phyloP scores from a whole-genome alignment of 129 eudicot species.

The Glebionis coronaria region DNA sequence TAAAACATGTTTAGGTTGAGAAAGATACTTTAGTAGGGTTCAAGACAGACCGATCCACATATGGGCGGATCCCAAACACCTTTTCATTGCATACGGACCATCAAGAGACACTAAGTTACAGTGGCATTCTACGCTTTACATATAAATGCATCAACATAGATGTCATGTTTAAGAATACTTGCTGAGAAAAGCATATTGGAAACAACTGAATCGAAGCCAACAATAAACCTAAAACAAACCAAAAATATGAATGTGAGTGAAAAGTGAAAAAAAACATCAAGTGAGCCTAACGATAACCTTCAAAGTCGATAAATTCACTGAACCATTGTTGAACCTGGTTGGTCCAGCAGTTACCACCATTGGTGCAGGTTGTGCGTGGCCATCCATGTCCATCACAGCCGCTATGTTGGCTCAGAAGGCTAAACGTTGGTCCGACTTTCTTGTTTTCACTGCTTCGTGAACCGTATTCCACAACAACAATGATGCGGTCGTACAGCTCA shows the following conservation, averaged over 20 bases:
- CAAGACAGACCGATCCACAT: not conserved
- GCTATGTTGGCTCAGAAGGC: slow-evolving; percentile 89
- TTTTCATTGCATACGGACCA: no score
- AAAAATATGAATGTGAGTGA: no score
- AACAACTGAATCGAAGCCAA: no score
- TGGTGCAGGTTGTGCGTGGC: slow-evolving; percentile 99
- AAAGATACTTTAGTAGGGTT: not conserved
- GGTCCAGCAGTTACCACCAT: slow-evolving; percentile 71
- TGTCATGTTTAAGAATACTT: no score
- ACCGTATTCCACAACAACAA: slow-evolving; percentile 79
- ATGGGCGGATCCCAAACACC: not conserved
- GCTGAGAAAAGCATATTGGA: no score
- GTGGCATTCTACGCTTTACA: no score
- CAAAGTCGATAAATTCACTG: no score
- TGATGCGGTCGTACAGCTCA: slow-evolving; percentile 82
- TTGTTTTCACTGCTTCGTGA: slow-evolving; percentile 79
- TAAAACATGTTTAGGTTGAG: not conserved
- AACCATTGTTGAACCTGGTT: slow-evolving; percentile 52
- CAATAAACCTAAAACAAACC: no score
- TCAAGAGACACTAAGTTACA: no score
- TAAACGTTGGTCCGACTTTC: slow-evolving; percentile 90
- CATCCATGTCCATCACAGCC: slow-evolving; percentile 84
- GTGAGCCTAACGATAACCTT: no score
- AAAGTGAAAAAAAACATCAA: no score
- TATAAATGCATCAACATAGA: no score